Conservation (phyloP, 2,329 filamentous ascomycete genomes). For the Onygena corvina region DNA sequence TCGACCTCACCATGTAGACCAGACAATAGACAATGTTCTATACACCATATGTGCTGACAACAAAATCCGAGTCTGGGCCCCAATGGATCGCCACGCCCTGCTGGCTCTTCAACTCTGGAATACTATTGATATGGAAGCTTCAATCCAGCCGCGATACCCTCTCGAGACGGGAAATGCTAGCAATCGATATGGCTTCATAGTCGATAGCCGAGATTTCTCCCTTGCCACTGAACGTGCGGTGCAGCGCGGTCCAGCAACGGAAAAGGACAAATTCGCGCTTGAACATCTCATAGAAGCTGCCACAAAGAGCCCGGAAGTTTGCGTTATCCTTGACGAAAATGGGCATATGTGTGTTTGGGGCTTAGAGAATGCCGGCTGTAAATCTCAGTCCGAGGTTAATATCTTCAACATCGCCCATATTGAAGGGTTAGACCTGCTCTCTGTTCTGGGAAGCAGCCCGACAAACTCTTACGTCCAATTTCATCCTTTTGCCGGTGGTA, state of each 20-base stretch:
- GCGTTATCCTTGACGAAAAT: constrained; percentile 68
- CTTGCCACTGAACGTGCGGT: constrained; percentile 59
- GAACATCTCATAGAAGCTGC: constrained; percentile 78
- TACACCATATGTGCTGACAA: constrained; percentile 82
- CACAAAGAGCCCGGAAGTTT: constrained; percentile 75
- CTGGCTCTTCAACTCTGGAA: constrained; percentile 70
- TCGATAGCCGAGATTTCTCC: constrained; percentile 70
- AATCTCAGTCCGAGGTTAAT: constrained; percentile 50
- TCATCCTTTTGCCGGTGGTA: constrained; percentile 56
- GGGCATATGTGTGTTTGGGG: constrained; percentile 89
- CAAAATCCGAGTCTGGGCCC: constrained; percentile 69
- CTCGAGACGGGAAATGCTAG: constrained; percentile 29
- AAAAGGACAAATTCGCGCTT: constrained; percentile 57
- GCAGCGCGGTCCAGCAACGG: constrained; percentile 44
- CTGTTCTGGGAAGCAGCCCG: constrained; percentile 20
- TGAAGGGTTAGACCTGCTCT: constrained; percentile 42
- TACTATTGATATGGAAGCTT: constrained; percentile 60
- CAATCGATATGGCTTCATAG: constrained; percentile 61
- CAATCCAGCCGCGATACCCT: constrained; percentile 49
- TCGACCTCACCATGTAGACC: constrained; percentile 60
- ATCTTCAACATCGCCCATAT: constrained; percentile 82
- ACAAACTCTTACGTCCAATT: constrained; percentile 54
- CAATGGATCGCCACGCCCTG: constrained; percentile 53
- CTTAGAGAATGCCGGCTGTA: constrained; percentile 70
- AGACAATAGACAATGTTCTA: constrained; percentile 71